Conservation (phyloP, 169 alveolate genomes). For the Sarcocystis neurona region DNA sequence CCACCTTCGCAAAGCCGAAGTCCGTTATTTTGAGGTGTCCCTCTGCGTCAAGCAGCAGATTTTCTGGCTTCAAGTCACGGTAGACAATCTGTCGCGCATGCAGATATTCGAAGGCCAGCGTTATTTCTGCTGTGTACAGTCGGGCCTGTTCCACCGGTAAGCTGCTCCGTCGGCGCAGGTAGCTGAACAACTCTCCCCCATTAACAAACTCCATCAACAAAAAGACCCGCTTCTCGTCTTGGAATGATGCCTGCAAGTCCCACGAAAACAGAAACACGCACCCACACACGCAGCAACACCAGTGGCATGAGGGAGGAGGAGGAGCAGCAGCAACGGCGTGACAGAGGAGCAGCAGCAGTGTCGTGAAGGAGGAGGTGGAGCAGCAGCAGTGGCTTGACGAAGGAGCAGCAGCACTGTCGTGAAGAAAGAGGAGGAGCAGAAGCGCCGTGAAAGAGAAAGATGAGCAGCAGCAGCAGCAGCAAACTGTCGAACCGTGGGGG, state of each 20-base stretch:
- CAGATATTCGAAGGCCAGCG: slow-evolving; percentile 91
- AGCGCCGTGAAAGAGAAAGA: too few species aligned
- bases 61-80: slow-evolving; percentile 95
- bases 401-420: too few species aligned
- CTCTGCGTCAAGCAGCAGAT: slow-evolving; percentile 92
- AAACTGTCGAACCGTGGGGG: too few species aligned
- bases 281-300: too few species aligned
- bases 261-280: neutral
- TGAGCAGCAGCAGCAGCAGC: neutral
- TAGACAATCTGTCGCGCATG: slow-evolving; percentile 83
- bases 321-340: neutral
- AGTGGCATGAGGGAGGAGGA: neutral
- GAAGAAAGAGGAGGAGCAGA: too few species aligned
- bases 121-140: slow-evolving; percentile 95
- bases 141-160: slow-evolving; percentile 91
- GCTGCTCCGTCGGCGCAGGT: slow-evolving; percentile 83
- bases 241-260: slow-evolving; percentile 47
- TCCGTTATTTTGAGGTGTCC: slow-evolving; percentile 97
- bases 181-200: slow-evolving; percentile 96
- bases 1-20: slow-evolving; percentile 98
- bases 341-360: neutral
- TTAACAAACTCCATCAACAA: slow-evolving; percentile 93
- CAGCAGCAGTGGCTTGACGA: neutral
- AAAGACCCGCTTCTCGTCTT: slow-evolving; percentile 89
- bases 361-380: slow-evolving; percentile 9